phyloP scores from a whole-genome alignment of 2,329 filamentous ascomycete genomes.

The Colletotrichum sp. region DNA sequence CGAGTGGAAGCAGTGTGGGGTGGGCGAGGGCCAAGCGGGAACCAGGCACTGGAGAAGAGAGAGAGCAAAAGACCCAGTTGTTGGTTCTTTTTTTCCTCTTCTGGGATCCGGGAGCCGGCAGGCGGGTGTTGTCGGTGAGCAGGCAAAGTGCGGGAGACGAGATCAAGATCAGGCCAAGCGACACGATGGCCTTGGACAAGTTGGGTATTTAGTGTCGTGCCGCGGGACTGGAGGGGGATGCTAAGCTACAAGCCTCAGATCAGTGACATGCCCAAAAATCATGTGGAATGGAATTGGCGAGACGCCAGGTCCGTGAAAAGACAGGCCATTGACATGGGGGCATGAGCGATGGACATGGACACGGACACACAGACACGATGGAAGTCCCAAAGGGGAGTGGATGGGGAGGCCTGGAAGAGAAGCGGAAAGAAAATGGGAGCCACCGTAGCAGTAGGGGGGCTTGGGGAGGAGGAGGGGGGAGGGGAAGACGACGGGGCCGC shows the following conservation, averaged over 20 bases:
- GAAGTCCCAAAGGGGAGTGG: neutral
- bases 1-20: neutral
- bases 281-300: conserved; percentile 11
- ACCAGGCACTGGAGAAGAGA: neutral
- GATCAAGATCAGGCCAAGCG: neutral
- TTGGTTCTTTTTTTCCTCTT: neutral
- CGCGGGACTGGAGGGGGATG: neutral
- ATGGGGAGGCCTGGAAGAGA: neutral
- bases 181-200: neutral
- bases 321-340: neutral
- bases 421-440: neutral
- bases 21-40: neutral
- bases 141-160: neutral
- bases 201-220: neutral
- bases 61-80: neutral
- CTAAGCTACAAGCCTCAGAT: conserved; percentile 16
- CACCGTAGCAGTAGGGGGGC: neutral
- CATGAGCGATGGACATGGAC: neutral
- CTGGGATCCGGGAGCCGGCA: neutral
- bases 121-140: conserved; percentile 6
- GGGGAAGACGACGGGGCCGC: neutral
- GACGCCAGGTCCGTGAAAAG: neutral
- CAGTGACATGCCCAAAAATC: conserved; percentile 13
- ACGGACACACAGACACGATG: conserved; percentile 3
- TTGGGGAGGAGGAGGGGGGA: neutral